Conservation (phyloP, 192 early-diverging fungal species). For the Rhizophlyctis rosea region DNA sequence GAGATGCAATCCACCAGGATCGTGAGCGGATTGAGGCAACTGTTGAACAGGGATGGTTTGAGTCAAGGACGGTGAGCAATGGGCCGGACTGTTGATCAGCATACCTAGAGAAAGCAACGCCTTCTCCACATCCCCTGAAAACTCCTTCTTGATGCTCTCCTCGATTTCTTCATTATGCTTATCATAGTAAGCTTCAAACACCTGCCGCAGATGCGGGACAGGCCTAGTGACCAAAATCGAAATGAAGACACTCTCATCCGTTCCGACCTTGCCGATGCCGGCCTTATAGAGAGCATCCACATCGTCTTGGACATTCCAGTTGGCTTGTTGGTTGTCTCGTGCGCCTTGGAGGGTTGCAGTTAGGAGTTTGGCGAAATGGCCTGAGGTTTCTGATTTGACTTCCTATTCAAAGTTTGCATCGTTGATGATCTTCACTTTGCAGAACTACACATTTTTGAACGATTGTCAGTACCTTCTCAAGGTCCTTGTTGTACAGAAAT, state of each 20-base stretch:
- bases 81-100: constrained; percentile 4
- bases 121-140: constrained; percentile 31
- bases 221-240: constrained; percentile 21
- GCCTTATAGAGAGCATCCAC: constrained; percentile 31
- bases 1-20: constrained; percentile 23
- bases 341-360: neutral
- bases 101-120: constrained; percentile 27
- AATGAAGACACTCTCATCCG: constrained; percentile 30
- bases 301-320: constrained; percentile 22
- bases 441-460: no score
- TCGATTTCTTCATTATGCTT: constrained; percentile 23
- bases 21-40: constrained; percentile 36
- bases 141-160: constrained; percentile 35
- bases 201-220: constrained; percentile 14
- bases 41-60: constrained; percentile 35
- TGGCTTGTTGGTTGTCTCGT: constrained; percentile 6
- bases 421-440: no score
- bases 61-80: neutral
- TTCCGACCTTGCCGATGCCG: constrained; percentile 36
- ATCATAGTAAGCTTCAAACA: constrained; percentile 29
- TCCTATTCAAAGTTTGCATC: no score
- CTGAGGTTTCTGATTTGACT: constrained; percentile 27
- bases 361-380: constrained; percentile 26
- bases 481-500: neutral
- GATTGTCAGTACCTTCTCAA: constrained; percentile 6